Base-by-base conservation (phyloP, 1,139 yeast genomes). In the Saccharomyces hybrid region DNA sequence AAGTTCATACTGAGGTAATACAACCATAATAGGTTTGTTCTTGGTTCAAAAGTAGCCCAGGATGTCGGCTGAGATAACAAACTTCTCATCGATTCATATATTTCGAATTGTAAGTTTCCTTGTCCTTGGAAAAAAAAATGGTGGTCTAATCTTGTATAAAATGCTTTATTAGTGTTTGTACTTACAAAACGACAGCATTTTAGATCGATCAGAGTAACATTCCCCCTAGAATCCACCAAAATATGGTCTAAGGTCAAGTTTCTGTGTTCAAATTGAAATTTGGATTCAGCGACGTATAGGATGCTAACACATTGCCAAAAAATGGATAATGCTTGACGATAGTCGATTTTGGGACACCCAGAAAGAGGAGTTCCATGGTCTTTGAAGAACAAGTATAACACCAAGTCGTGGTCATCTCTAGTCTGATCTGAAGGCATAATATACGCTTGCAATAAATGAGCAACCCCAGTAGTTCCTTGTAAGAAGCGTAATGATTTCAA, bases 161-260 rank as follows among this genome's bases (percentile, higher is more conserved):
- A 28, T 69, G 61, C 34, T 57, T 60, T 11, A 59, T 68, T 65
- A 4, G 61, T 57, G n/a, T 57, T 56, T 6, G 55, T 52, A 9
- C 69, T 68, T 16, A 68, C 60, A 3, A 76, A 78, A 54, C 88
- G 71, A 5, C 84, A 75, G 26, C 81, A 70, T 2, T 84, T 79
- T 59, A 78, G 80, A 63, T 81, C 86, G 55, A 83, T 78, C n/a
- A 84, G 62, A 9, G 81, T 78, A 11, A 82, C 81, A 51, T 68
- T 66, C 9, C 73, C 60, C 6, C 68, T 66, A n/a, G 69, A 60
- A 53, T 67, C 71, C 14, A 68, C 47, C 20, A 75, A 71, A 51
- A 83, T 69, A 59, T 82, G 82, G 11, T 82, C 82, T 78, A 83
- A 76, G 61, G 81, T 84, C 56, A 83, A 67, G 64, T 83, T 84